Percentiles rank a stretch among this genome's conserved stretches.
These are phyloP conservation scores for Talaromyces sp. DNA, from an alignment of 2,329 filamentous ascomycete species.

Conservation along the genomic window DNA sequence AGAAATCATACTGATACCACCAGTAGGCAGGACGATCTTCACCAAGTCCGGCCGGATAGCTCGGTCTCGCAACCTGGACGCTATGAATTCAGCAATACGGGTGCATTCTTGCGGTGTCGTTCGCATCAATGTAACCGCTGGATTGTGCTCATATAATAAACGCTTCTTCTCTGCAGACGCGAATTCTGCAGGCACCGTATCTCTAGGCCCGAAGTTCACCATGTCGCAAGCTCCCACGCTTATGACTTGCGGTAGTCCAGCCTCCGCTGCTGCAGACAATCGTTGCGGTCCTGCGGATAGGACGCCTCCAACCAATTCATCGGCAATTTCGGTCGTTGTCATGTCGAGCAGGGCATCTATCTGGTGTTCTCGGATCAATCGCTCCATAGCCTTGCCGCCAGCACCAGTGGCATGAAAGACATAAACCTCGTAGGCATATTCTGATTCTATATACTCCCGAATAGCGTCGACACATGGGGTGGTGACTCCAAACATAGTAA, in stretches of 20 bases:
- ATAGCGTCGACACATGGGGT: conserved; percentile 62
- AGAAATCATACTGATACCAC: conserved; percentile 61
- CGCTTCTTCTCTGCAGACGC: conserved; percentile 31
- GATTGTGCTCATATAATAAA: conserved; percentile 62
- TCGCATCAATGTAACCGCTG: conserved; percentile 63
- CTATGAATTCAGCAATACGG: conserved; percentile 56
- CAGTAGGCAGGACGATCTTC: conserved; percentile 58
- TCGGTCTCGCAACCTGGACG: conserved; percentile 48
- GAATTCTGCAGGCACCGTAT: conserved; percentile 57
- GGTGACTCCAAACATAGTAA: conserved; percentile 74
- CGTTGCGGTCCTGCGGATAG: conserved; percentile 58
- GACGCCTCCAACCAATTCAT: conserved; percentile 61
- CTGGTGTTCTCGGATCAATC: conserved; percentile 54
- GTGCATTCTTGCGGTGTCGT: conserved; percentile 57
- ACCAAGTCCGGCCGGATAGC: conserved; percentile 43
- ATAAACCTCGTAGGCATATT: conserved; percentile 54
- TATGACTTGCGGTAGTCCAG: conserved; percentile 58
- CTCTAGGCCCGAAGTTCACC: conserved; percentile 60
- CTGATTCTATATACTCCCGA: conserved; percentile 48
- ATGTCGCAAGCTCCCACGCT: conserved; percentile 58
- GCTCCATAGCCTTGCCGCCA: conserved; percentile 67
- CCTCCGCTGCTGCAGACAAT: conserved; percentile 55
- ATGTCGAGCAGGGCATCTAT: conserved; percentile 66
- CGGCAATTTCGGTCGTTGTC: conserved; percentile 68
- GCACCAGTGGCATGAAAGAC: conserved; percentile 69